Evolutionary conservation across 2,329 filamentous ascomycete species (phyloP), one percentile per base, ranked within the genome.

Genomic region (Sclerotinia nivalis): DNA sequence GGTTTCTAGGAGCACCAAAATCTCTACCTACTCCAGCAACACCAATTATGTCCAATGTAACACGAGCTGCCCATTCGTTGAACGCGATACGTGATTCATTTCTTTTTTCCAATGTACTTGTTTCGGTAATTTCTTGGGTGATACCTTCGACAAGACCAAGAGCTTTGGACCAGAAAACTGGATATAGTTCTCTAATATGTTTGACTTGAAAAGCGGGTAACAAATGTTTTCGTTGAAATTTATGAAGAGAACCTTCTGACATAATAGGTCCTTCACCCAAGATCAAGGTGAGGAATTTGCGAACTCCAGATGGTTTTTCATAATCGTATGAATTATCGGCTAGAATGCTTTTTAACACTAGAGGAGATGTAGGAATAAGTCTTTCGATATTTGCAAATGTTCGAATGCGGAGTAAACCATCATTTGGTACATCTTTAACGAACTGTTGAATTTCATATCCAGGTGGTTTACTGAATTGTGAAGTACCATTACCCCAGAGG

Each of bases 161-260:
- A 0, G 89, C 86, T 80, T 96, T 96, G 13, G 80, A 76, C 93
- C 93, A 97, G 79, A 97, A 97, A 7, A 91, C 81, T 0, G 92
- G 90, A 74, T 96, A 94, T 8, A 97, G 82, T 68, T 93, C 88
- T 77, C 94, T 96, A 78, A 96, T 84, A 76, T 96, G 91, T 20
- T 92, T 87, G 77, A 93, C 95, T 37, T 88, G 85, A 78, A 97
- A 97, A 0, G 92, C 91, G 0, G 93, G 93, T 80, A 89, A 87
- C 31, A 96, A 84, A 71, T 90, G 88, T 77, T 91, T 93, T 54
- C 93, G 45, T 22, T 93, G 91, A 75, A 88, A 83, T 81, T 91
- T 95, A 80, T 97, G 94, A 75, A 93, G 91, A 20, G 95, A 91
- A 20, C 93, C 93, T 79, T 97, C 93, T 0, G 89, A 87, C 6